Base-by-base conservation (phyloP, 2,329 filamentous ascomycete species). In the Drechmeria coniospora region DNA sequence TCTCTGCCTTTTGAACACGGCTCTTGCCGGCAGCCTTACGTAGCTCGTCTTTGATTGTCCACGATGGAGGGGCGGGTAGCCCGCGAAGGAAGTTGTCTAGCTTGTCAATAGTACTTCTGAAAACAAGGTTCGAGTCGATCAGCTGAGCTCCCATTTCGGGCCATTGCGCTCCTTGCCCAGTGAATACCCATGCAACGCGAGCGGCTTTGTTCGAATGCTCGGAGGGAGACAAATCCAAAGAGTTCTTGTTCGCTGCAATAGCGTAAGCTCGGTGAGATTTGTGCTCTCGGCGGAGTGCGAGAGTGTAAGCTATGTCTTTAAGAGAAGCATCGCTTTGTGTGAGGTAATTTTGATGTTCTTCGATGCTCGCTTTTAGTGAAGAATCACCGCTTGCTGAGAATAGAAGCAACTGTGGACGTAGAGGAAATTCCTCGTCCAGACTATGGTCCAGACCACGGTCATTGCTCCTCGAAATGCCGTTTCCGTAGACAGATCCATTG, bases 131-230 rank as follows among this genome's bases (percentile, higher is more conserved):
- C 2, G 13, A 15, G 6, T 31, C 10, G 5, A 42, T 30, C 0
- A 54, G 34, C 4, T 50, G 35, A 0, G 23, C 28, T 0, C 43
- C 41, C 49, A 54, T 54, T 2, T 18, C 9, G 0, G 41, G 38
- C 51, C 51, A 56, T 10, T 54, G 50, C 0, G 50, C 48, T 2
- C 52, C 52, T 15, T 56, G 52, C 0, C 53, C 53, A 0, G 45
- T 53, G 32, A 54, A 55, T 1, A 51, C 36, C 14, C 30, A 32
- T 4, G 21, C 26, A 25, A 28, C 18, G 3, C 14, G 14, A 13
- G 30, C 17, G 8, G n/a, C 11, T 23, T 17, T 30, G 9, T 17
- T 8, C 4, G 14, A 16, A 8, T 15, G 4, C 8, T 12, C 6
- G 16, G 7, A 9, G 12, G 4, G 15, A n/a, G 20, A 15, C 14